Evolutionary conservation across 305 asterid genomes (phyloP), one percentile per base, ranked within the genome.

Genomic region (Fraxinus dipetala): DNA sequence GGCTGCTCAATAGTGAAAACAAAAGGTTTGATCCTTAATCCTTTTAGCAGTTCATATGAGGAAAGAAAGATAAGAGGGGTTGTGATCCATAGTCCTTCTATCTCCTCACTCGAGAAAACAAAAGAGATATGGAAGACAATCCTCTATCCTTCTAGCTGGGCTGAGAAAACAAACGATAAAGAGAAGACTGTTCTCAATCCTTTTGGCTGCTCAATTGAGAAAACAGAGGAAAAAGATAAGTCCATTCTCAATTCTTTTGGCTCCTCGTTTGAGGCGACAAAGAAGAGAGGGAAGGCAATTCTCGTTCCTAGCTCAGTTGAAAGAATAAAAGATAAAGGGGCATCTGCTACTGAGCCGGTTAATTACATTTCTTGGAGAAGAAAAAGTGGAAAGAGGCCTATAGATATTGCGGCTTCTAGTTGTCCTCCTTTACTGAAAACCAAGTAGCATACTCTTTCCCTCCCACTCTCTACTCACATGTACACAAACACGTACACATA

Each of bases 401-500:
- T 30, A 65, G 91, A 80, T 72, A 61, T 75, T 28, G 90, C 88
- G 78, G 84, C 83, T 81, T 88, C 86, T 54, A 92, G 95, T 80
- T 92, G 96, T 89, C 95, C 97, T 72, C 90, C 92, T 20, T 28
- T 88, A 79, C 83, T 35, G 80, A 86, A 87, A 86, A 80, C 82
- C 28, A 87, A 85, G 97, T 92, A 84, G 82, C 3, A 78, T 65
- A 83, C 76, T 79, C 72, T 84, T 79, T 76, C 87, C 38, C 38
- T 35, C 38, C 38, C 38, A 35, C 38, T 35, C 34, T 20, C 80
- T 72, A 43, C 79, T 38, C 78, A 67, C 59, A 2, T 72, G 1
- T 43, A 20, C 14, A 34, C 24, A 43, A 7, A 67, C 75, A 0
- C 8, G 0, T 56, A 28, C 74, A 38, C 54, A 30, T 48, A 48